phyloP scores from a whole-genome alignment of 73 alveolate species.

The Symbiodinium pilosum region DNA sequence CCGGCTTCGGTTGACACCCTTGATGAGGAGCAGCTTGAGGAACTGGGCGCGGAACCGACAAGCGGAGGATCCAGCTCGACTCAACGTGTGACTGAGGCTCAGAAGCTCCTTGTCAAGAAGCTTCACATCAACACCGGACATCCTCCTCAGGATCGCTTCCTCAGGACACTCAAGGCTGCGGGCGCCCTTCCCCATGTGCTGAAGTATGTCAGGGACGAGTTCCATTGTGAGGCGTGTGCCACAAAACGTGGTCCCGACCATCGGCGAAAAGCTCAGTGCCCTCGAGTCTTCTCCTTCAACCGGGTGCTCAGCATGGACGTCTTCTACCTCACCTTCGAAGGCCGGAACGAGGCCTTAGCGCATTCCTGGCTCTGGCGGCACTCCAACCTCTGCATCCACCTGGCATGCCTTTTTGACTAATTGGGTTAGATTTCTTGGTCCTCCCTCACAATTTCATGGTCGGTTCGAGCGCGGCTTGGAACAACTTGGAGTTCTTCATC shows the following conservation, averaged over 20 bases:
- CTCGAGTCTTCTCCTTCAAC: neutral
- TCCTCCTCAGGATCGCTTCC: neutral
- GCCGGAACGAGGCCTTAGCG: no score
- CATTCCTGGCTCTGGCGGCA: neutral
- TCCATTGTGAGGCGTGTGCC: neutral
- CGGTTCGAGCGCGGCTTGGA: no score
- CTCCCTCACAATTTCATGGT: neutral
- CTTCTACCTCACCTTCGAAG: no score
- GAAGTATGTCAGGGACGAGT: slow-evolving; percentile 2
- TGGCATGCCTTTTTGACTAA: neutral
- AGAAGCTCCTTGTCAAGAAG: neutral
- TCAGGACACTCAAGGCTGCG: neutral
- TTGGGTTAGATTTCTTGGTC: neutral
- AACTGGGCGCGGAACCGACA: no score
- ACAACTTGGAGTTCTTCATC: neutral
- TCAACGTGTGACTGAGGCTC: neutral
- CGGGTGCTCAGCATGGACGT: neutral
- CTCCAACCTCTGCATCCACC: neutral
- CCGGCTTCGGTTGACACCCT: no score
- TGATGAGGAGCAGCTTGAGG: no score
- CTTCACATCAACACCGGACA: slow-evolving; percentile 30
- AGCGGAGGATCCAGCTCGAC: no score
- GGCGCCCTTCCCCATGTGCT: neutral
- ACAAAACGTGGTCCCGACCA: neutral
- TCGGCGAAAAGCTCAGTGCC: neutral